Base-by-base conservation (phyloP, 2,329 filamentous ascomycete genomes). In the Cylindrodendrum hubeiense region DNA sequence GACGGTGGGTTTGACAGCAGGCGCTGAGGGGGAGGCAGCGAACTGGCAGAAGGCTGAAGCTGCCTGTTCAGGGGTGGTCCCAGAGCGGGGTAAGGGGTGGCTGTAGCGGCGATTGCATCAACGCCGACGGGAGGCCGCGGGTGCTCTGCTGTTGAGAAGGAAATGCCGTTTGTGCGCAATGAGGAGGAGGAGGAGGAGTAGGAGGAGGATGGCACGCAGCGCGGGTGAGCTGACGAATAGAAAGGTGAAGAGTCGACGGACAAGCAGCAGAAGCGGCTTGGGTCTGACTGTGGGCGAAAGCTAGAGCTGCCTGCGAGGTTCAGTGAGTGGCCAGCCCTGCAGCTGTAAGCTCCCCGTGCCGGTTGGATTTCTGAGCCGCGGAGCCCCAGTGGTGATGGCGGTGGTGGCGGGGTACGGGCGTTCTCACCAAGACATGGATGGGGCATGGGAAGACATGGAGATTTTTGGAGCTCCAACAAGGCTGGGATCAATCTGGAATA, bases 21-120 rank as follows among this genome's bases (percentile, higher is more conserved):
- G 44, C 52, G 34, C n/a, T 37, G 49, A 50, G 46, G 54, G 53
- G 50, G 50, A 57, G 44, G 52, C 21, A 59, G 37, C 28, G 61
- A 60, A 54, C 55, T 49, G 55, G 51, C 33, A 19, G 50, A 46
- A 65, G 66, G 60, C 65, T 68, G 62, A 57, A 54, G 65, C 52
- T 62, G 43, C 44, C 39, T 44, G 41, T 34, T 57, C 39, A 54
- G 71, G 69, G 44, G 72, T 74, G 66, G 60, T 66, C 28, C 46
- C 33, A 71, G 66, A 67, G 72, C 68, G 71, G 72, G 72, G 72
- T 68, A 74, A 65, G 72, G 71, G 54, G 72, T 74, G 72, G 47
- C 34, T 51, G 49, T 74, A 74, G 70, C 53, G 65, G 43, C 51
- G 44, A 74, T 72, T 66, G 68, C 62, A 74, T 64, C 65, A 63